These are phyloP conservation scores for Pichia nanzhaoensis DNA, from an alignment of 805 yeast genomes.

Conservation along the genomic window DNA sequence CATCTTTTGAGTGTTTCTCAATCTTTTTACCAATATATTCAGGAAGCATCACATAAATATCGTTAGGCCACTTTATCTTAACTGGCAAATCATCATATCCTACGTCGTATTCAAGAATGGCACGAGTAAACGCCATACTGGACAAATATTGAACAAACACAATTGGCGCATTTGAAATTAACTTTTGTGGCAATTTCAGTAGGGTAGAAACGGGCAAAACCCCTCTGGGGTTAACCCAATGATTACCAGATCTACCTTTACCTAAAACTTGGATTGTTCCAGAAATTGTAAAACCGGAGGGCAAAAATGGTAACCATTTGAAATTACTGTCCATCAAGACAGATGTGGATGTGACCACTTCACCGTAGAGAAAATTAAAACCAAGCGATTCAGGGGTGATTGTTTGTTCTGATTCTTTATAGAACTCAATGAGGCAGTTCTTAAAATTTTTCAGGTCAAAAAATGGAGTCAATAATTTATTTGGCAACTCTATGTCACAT, in stretches of 20 bases:
- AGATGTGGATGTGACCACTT: slow-evolving; percentile 85
- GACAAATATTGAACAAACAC: slow-evolving; percentile 84
- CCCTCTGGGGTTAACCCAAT: slow-evolving; percentile 93
- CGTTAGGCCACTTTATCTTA: slow-evolving; percentile 95
- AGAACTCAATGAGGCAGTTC: slow-evolving; percentile 31
- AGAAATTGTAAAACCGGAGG: slow-evolving; percentile 61
- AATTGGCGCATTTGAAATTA: slow-evolving; percentile 43
- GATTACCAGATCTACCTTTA: slow-evolving; percentile 89
- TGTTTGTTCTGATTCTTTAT: slow-evolving; percentile 21
- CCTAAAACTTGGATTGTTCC: slow-evolving; percentile 89
- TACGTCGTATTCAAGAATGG: slow-evolving; percentile 50
- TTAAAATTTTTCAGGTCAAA: slow-evolving; percentile 61
- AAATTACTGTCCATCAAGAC: slow-evolving; percentile 71
- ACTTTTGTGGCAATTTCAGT: slow-evolving; percentile 44
- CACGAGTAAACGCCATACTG: slow-evolving; percentile 76
- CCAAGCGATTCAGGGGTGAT: slow-evolving; percentile 44
- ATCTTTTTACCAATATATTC: slow-evolving; percentile 36
- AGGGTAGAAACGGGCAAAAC: slow-evolving; percentile 78
- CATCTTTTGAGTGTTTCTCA: slow-evolving; percentile 36
- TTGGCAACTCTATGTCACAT: slow-evolving; percentile 38
- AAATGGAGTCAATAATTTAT: slow-evolving; percentile 54
- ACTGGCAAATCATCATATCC: slow-evolving; percentile 68
- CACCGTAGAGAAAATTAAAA: slow-evolving; percentile 63
- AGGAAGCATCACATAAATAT: slow-evolving; percentile 70
- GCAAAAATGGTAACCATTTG: slow-evolving; percentile 48